These are phyloP conservation scores for Talaromyces sp. DNA, from an alignment of 2,329 filamentous ascomycete species.

Conservation along the genomic window DNA sequence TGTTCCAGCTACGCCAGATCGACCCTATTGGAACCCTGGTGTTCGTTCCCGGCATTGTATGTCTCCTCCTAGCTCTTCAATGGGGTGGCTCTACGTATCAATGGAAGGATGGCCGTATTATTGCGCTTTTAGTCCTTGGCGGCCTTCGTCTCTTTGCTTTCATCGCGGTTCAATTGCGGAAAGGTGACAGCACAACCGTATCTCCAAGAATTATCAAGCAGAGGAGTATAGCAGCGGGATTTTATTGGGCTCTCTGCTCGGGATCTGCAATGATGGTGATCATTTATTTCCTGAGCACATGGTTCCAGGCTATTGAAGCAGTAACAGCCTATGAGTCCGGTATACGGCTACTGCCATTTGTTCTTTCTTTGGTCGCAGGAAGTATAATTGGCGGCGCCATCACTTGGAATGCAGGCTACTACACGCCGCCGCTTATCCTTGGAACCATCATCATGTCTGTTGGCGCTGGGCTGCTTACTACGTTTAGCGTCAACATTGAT, in stretches of 20 bases:
- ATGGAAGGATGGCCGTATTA: conserved; percentile 1
- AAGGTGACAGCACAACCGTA: not conserved
- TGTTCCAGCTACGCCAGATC: not conserved
- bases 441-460: conserved; percentile 31
- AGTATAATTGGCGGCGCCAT: not conserved
- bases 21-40: not conserved
- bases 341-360: not conserved
- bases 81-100: conserved; percentile 3
- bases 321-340: not conserved
- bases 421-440: conserved; percentile 28
- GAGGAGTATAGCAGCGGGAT: not conserved
- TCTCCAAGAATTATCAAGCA: not conserved
- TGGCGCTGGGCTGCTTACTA: conserved; percentile 33
- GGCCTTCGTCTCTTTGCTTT: not conserved
- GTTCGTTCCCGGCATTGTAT: conserved; percentile 1
- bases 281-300: not conserved
- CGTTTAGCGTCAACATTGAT: conserved; percentile 31
- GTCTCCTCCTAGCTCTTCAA: conserved; percentile 3
- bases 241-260: not conserved
- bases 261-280: not conserved
- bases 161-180: not conserved
- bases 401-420: conserved; percentile 24
- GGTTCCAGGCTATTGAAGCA: not conserved
- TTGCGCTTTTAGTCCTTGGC: not conserved
- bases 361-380: not conserved